These are phyloP conservation scores for Candida caryicola DNA, from an alignment of 805 yeast genomes.

Conservation along the genomic window DNA sequence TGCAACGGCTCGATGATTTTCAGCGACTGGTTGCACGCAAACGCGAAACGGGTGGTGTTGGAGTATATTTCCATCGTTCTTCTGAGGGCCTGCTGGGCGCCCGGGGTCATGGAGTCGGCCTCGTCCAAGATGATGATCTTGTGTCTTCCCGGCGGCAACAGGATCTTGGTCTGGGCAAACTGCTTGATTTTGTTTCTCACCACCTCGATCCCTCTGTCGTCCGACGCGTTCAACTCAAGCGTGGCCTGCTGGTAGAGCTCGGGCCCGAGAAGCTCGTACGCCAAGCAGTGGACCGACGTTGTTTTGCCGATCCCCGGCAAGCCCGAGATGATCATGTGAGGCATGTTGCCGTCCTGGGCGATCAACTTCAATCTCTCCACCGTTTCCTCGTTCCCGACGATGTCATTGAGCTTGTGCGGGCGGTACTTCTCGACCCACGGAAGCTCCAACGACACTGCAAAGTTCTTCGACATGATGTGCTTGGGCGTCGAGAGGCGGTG, in stretches of 20 bases:
- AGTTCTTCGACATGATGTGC: constrained; percentile 9
- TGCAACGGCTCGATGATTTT: constrained; percentile 96
- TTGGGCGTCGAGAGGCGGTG: too few relatives aligned
- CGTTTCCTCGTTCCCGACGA: constrained; percentile 93
- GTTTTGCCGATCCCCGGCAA: constrained; percentile 98
- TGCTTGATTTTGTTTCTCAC: constrained; percentile 91
- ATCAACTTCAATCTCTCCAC: constrained; percentile 78
- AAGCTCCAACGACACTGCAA: constrained; percentile 27
- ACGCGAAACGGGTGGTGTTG: constrained; percentile 96
- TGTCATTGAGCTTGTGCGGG: constrained; percentile 73
- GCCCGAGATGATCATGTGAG: constrained; percentile 94
- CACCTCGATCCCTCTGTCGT: constrained; percentile 96
- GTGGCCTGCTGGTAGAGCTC: constrained; percentile 75
- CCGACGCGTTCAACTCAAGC: constrained; percentile 91
- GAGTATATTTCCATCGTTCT: constrained; percentile 95
- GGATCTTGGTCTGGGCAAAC: constrained; percentile 92
- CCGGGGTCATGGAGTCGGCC: constrained; percentile 96
- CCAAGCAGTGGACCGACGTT: constrained; percentile 87
- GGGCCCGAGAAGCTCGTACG: constrained; percentile 73
- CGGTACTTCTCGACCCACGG: constrained; percentile 91
- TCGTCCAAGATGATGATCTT: constrained; percentile 92
- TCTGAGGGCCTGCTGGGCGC: constrained; percentile 92
- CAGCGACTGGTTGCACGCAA: constrained; percentile 92
- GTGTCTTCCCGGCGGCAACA: constrained; percentile 83
- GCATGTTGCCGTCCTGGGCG: constrained; percentile 93